phyloP scores from a whole-genome alignment of 768 basidiomycete genomes.

The Mycena sanguinolenta region DNA sequence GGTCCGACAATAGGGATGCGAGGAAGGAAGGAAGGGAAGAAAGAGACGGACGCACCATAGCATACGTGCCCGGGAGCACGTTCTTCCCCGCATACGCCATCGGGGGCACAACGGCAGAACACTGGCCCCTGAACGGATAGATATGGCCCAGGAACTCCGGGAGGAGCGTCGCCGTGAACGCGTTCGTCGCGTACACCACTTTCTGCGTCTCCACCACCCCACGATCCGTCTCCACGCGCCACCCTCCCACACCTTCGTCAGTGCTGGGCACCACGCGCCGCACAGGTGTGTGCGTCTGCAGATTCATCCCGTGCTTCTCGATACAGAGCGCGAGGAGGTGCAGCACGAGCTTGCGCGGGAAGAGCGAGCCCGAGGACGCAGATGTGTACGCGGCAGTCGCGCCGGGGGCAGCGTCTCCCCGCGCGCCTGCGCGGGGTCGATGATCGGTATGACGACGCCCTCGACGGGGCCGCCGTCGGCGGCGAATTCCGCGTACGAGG shows the following conservation, averaged over 20 bases:
- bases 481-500: constrained; percentile 40
- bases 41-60: constrained; percentile 3
- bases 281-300: constrained; percentile 46
- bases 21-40: neutral
- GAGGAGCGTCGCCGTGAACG: constrained; percentile 58
- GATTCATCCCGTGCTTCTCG: constrained; percentile 41
- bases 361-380: constrained; percentile 39
- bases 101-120: constrained; percentile 41
- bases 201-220: constrained; percentile 49
- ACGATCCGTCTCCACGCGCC: constrained; percentile 48
- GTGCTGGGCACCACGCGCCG: constrained; percentile 10
- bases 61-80: constrained; percentile 39
- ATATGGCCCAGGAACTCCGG: constrained; percentile 41
- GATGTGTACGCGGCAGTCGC: constrained; percentile 32
- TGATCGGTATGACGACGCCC: constrained; percentile 41
- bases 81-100: constrained; percentile 37
- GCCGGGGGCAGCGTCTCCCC: constrained; percentile 13
- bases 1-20: too few relatives aligned
- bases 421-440: constrained; percentile 41
- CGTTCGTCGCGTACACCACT: constrained; percentile 63
- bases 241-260: constrained; percentile 26
- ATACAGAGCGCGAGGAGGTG: constrained; percentile 40
- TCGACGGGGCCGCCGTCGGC: constrained; percentile 47
- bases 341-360: constrained; percentile 40
- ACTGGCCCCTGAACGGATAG: constrained; percentile 40